These are phyloP conservation scores for Xylaria curta DNA, from an alignment of 495 filamentous ascomycete genomes.

Conservation along the genomic window DNA sequence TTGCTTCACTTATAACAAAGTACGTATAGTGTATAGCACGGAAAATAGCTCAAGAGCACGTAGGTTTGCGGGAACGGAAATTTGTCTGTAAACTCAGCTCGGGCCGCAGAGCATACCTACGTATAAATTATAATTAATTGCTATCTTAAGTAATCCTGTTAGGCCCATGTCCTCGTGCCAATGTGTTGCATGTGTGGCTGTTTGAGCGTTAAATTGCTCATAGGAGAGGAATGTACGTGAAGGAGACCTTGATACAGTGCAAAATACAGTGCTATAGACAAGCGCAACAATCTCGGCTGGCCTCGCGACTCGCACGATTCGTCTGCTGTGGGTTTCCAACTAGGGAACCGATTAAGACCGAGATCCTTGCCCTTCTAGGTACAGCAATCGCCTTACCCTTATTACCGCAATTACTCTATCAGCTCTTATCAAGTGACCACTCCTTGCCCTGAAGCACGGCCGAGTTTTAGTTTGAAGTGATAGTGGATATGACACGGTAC, in stretches of 20 bases:
- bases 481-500: slow-evolving; percentile 10
- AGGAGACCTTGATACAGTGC: not conserved
- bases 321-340: slow-evolving; percentile 17
- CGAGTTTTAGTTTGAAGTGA: not conserved
- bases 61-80: not conserved
- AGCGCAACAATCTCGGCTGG: not conserved
- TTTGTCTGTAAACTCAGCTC: slow-evolving; percentile 4
- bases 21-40: not conserved
- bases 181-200: slow-evolving; percentile 16
- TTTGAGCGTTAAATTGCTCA: slow-evolving; percentile 25
- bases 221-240: slow-evolving; percentile 5
- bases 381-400: not conserved
- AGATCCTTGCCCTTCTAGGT: not conserved
- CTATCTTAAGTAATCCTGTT: slow-evolving; percentile 14
- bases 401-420: slow-evolving; percentile 13
- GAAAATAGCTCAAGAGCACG: slow-evolving; percentile 20
- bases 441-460: not conserved
- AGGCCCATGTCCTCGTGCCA: slow-evolving; percentile 1
- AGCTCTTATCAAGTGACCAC: slow-evolving; percentile 4
- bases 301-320: slow-evolving; percentile 21
- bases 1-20: not conserved
- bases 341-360: slow-evolving; percentile 19
- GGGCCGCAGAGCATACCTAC: not conserved
- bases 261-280: not conserved
- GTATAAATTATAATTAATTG: not conserved